Conservation (phyloP, 164 flowering plant genomes). For the Sedum album region DNA sequence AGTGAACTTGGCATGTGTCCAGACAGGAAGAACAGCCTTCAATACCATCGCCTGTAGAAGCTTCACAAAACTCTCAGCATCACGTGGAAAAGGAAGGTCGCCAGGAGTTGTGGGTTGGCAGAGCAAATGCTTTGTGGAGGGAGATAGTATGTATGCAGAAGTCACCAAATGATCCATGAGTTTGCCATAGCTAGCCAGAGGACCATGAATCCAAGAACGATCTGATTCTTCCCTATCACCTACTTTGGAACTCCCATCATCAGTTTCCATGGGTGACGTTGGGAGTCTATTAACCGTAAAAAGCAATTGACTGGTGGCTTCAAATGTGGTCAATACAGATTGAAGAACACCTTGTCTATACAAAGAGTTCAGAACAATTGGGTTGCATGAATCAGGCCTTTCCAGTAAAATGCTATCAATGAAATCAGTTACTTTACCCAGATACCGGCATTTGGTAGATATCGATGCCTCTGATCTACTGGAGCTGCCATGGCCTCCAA, state of each 20-base stretch:
- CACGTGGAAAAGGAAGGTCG: conserved; percentile 63
- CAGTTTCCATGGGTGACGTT: conserved; percentile 93
- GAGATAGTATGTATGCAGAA: conserved; percentile 69
- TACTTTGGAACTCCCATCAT: conserved; percentile 51
- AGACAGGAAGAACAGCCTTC: conserved; percentile 88
- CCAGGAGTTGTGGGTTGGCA: conserved; percentile 57
- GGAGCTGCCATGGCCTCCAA: conserved; percentile 52
- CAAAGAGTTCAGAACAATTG: conserved; percentile 70
- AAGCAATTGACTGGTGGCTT: conserved; percentile 91
- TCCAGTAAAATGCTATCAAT: conserved; percentile 73
- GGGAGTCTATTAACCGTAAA: conserved; percentile 66
- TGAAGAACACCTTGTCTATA: conserved; percentile 84
- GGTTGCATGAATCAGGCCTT: conserved; percentile 79
- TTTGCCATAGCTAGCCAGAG: conserved; percentile 75
- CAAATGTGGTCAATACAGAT: conserved; percentile 81
- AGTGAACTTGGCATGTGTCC: conserved; percentile 85
- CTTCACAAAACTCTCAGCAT: conserved; percentile 89
- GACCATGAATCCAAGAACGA: conserved; percentile 80
- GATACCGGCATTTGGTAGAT: conserved; percentile 84
- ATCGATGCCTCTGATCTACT: conserved; percentile 53
- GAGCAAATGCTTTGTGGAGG: conserved; percentile 77
- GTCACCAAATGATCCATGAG: conserved; percentile 93
- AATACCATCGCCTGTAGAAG: conserved; percentile 84
- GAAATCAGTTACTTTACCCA: conserved; percentile 88
- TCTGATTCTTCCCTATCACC: conserved; percentile 52